phyloP scores from a whole-genome alignment of 73 alveolate genomes.

The Uronychia setigera region DNA sequence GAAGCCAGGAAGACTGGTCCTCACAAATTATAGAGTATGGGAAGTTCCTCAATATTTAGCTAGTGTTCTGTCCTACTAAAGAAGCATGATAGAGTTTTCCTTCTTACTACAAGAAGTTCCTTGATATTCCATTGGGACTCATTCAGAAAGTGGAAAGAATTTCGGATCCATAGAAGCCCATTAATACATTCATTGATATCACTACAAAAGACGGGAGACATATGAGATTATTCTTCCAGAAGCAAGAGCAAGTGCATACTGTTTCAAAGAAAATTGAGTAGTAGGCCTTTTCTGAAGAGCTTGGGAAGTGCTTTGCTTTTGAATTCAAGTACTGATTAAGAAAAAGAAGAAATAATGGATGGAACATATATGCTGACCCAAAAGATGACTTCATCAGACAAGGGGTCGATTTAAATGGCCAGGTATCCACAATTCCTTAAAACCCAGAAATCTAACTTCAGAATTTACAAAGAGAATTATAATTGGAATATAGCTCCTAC shows the following conservation, averaged over 20 bases:
- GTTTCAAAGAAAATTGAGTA: slow-evolving; percentile 44
- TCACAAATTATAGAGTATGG: background rate
- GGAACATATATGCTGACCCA: slow-evolving; percentile 71
- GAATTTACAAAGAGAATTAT: slow-evolving; percentile 43
- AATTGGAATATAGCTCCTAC: slow-evolving; percentile 70
- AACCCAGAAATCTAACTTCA: slow-evolving; percentile 16
- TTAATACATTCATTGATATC: slow-evolving; percentile 8
- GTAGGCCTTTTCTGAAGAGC: slow-evolving; percentile 28
- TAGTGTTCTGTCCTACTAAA: background rate
- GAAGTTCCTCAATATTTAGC: background rate
- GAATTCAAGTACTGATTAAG: background rate
- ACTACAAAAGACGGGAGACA: slow-evolving; percentile 43
- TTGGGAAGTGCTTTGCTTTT: slow-evolving; percentile 2
- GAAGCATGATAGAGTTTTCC: slow-evolving; percentile 2
- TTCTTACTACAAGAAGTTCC: slow-evolving; percentile 8
- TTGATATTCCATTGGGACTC: slow-evolving; percentile 13
- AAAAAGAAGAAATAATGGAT: slow-evolving; percentile 51
- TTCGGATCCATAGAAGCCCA: slow-evolving; percentile 13
- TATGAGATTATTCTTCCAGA: slow-evolving; percentile 1
- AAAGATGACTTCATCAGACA: slow-evolving; percentile 65
- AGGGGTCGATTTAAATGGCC: slow-evolving; percentile 60
- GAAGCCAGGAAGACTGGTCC: background rate
- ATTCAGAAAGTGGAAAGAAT: slow-evolving; percentile 20
- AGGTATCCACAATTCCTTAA: slow-evolving; percentile 8
- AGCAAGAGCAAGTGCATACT: slow-evolving; percentile 39